Percentiles rank a stretch among this genome's conserved stretches.
Conservation (phyloP, 495 filamentous ascomycete species). For the Pyrenula aspistea region DNA sequence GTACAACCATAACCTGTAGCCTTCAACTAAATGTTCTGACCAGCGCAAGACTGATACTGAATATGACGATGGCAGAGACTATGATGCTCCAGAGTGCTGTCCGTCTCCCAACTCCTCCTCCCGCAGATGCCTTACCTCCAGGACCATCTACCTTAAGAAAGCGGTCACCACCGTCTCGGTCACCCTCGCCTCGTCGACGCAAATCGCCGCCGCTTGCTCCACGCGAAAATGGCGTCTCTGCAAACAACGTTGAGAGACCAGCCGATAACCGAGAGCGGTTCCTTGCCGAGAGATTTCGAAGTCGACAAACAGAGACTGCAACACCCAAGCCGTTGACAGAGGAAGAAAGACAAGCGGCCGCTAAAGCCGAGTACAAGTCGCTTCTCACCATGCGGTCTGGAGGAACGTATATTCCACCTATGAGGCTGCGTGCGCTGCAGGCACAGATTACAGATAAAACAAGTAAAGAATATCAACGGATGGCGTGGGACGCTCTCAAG, state of each 20-base stretch:
- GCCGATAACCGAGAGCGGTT: slow-evolving; percentile 49
- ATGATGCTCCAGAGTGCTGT: slow-evolving; percentile 53
- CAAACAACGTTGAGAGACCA: slow-evolving; percentile 21
- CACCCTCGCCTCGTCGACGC: slow-evolving; percentile 50
- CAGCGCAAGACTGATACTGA: no score
- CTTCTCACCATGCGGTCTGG: slow-evolving; percentile 83
- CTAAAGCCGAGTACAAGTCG: slow-evolving; percentile 86
- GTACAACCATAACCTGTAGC: no score
- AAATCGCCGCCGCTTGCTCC: slow-evolving; percentile 42
- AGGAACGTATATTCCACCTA: slow-evolving; percentile 91
- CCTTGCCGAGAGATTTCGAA: slow-evolving; percentile 44
- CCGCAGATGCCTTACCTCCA: slow-evolving; percentile 34
- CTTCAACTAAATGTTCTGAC: slow-evolving; percentile 14
- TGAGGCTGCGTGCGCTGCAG: slow-evolving; percentile 80
- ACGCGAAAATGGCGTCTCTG: slow-evolving; percentile 11
- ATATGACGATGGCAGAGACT: slow-evolving; percentile 36
- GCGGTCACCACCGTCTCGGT: slow-evolving; percentile 49
- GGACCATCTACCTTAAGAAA: slow-evolving; percentile 40
- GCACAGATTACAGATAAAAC: slow-evolving; percentile 92
- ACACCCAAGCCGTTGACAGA: slow-evolving; percentile 55
- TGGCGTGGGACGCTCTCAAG: slow-evolving; percentile 98
- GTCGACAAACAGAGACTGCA: slow-evolving; percentile 38
- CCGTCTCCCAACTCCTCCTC: slow-evolving; percentile 54
- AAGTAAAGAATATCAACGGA: slow-evolving; percentile 94
- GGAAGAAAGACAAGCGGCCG: slow-evolving; percentile 69